Evolutionary conservation across 2,329 filamentous ascomycete genomes (phyloP), one percentile per base, ranked within the genome.

Genomic region (Dothistroma septosporum): DNA sequence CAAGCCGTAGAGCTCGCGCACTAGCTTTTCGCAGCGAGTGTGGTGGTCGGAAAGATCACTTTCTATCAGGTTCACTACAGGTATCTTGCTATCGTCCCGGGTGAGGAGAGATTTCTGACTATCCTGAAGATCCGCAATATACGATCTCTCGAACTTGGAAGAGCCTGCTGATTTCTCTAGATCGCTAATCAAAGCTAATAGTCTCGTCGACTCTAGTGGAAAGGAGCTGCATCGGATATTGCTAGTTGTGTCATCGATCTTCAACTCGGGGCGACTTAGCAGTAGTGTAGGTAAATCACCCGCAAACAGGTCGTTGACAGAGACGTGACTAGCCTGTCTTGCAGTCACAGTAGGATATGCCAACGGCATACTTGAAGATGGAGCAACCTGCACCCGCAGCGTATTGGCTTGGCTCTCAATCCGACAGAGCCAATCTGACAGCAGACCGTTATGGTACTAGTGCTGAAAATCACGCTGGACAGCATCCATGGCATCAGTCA

Each of bases 381-480:
- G 8, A 50, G 48, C 19, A 8, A 8, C 21, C 21, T 9, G 19
- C 8, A 50, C 48, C 19, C 9, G 5, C 4, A 31, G 16, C 4
- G 48, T 31, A 8, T 24, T 8, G 16, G 8, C 22, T 24, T 31
- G 48, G 16, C 16, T 16, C 48, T 50, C 48, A 16, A 50, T 22
- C n/a, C 8, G n/a, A 22, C 8, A 4, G 8, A 68, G 31, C 35
- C 66, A 67, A 4, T 46, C 19, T 9, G 47, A 56, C 16, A 70
- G 61, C 11, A 61, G 37, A 8, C 19, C 22, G 41, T 70, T 68
- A 44, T 66, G 50, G 22, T 63, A 59, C 64, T 63, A 68, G 2
- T 28, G n/a, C 33, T 63, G 31, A 52, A 67, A 68, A 24, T 56
- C 53, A 12, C 4, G 32, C 28, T 35, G 53, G 14, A 64, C 52